Percentiles rank a stretch among this genome's conserved stretches.
These are phyloP conservation scores for Polyrhizophydium stewartii DNA, from an alignment of 371 early-diverging fungal genomes.

Conservation along the genomic window DNA sequence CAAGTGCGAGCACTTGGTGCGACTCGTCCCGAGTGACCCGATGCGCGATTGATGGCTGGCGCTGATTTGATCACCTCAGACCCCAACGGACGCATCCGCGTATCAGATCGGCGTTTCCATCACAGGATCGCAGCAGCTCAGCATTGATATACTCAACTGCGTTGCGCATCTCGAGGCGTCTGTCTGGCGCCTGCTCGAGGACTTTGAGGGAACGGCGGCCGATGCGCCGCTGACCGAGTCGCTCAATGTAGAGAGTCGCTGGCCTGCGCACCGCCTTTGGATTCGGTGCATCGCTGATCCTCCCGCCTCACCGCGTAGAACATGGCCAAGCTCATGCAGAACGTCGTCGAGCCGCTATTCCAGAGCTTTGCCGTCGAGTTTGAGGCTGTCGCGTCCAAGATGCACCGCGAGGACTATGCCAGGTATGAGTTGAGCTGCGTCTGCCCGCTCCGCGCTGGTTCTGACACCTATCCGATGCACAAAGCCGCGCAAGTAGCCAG, in stretches of 20 bases:
- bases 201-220: constrained; percentile 38
- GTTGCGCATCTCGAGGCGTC: constrained; percentile 55
- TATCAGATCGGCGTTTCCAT: constrained; percentile 13
- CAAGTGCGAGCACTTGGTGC: constrained; percentile 53
- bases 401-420: constrained; percentile 60
- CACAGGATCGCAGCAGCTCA: constrained; percentile 25
- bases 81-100: constrained; percentile 24
- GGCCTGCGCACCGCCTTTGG: constrained; percentile 1
- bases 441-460: background rate
- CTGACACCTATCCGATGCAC: too few relatives aligned
- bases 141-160: constrained; percentile 57
- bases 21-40: background rate
- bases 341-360: constrained; percentile 48
- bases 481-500: background rate
- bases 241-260: constrained; percentile 41
- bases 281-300: background rate
- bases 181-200: constrained; percentile 51
- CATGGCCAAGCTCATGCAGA: constrained; percentile 46
- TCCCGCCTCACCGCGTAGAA: constrained; percentile 37
- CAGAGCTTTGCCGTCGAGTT: constrained; percentile 47
- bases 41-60: background rate
- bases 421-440: constrained; percentile 14
- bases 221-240: constrained; percentile 43
- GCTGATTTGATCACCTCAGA: background rate
- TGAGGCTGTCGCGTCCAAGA: constrained; percentile 48